Percentiles rank a stretch among this genome's conserved stretches.
phyloP scores from a whole-genome alignment of 441 rosid species.

The Corymbia calophylla region DNA sequence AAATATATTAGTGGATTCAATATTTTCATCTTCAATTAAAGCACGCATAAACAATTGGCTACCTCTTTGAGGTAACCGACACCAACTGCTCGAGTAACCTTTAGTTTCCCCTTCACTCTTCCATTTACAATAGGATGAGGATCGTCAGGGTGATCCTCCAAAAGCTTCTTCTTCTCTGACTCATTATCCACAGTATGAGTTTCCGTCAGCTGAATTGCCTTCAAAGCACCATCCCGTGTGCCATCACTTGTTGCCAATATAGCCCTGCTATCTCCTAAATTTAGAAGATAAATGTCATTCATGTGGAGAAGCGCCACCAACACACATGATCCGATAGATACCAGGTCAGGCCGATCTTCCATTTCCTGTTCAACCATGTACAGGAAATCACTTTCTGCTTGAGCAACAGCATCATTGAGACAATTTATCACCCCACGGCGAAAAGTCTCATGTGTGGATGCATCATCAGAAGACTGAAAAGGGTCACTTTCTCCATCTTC shows the following conservation, averaged over 20 bases:
- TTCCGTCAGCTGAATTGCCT: conserved; percentile 5
- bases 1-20: not conserved
- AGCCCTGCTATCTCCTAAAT: conserved; percentile 13
- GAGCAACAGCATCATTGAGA: not conserved
- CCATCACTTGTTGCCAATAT: conserved; percentile 1
- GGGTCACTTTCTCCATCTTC: not conserved
- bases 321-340: conserved; percentile 8
- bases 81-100: conserved; percentile 10
- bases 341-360: conserved; percentile 14
- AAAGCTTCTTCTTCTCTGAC: not conserved
- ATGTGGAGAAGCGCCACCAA: conserved; percentile 6
- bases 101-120: conserved; percentile 10
- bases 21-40: not conserved
- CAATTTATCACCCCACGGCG: conserved; percentile 1
- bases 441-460: not conserved
- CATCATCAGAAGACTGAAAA: not conserved
- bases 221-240: not conserved
- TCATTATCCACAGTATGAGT: conserved; percentile 8
- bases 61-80: conserved; percentile 20
- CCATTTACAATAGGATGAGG: conserved; percentile 4
- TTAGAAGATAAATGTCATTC: conserved; percentile 5
- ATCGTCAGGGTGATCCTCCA: conserved; percentile 10
- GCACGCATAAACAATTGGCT: not conserved
- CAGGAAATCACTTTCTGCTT: conserved; percentile 2
- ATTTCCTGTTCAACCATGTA: conserved; percentile 1